A percentile compares a stretch with the other conserved stretches of the same genome.
phyloP scores from a whole-genome alignment of 257 asterid species.

The Verbascum thapsus region DNA sequence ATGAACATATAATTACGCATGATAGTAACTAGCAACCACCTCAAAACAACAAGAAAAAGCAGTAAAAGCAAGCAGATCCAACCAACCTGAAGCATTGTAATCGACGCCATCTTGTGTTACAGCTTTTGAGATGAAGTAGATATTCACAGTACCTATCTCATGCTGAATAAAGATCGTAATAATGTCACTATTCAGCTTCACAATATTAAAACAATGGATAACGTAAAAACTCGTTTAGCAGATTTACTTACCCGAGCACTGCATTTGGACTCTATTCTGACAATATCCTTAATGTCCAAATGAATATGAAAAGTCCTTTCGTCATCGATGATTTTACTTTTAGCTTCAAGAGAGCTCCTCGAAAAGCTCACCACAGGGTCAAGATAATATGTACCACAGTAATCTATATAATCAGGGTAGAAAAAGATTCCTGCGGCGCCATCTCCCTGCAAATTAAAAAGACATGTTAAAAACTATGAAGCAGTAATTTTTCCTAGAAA shows the following conservation, averaged over 20 bases:
- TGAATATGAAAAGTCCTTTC: constrained; percentile 42
- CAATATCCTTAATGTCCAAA: constrained; percentile 61
- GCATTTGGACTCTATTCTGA: constrained; percentile 69
- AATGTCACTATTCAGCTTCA: constrained; percentile 32
- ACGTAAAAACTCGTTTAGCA: constrained; percentile 22
- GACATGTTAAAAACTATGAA: constrained; percentile 27
- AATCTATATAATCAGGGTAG: constrained; percentile 54
- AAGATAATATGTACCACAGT: constrained; percentile 41
- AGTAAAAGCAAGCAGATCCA: constrained; percentile 26
- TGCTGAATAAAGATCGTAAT: constrained; percentile 42
- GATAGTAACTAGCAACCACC: constrained; percentile 2
- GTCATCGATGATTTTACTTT: constrained; percentile 40
- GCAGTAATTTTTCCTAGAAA: constrained; percentile 16
- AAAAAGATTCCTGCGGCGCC: constrained; percentile 41
- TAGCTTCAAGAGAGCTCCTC: constrained; percentile 54
- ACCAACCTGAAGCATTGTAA: constrained; percentile 51
- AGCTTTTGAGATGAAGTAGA: constrained; percentile 47
- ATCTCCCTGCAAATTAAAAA: constrained; percentile 54
- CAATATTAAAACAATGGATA: constrained; percentile 9
- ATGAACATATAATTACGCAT: constrained; percentile 3
- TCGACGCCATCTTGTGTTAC: constrained; percentile 32
- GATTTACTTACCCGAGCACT: constrained; percentile 55
- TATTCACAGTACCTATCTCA: constrained; percentile 45
- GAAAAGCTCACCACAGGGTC: constrained; percentile 61
- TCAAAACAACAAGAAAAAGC: constrained; percentile 26